Base-by-base conservation (phyloP, 345 rosid genomes). In the Mercurialis annua region DNA sequence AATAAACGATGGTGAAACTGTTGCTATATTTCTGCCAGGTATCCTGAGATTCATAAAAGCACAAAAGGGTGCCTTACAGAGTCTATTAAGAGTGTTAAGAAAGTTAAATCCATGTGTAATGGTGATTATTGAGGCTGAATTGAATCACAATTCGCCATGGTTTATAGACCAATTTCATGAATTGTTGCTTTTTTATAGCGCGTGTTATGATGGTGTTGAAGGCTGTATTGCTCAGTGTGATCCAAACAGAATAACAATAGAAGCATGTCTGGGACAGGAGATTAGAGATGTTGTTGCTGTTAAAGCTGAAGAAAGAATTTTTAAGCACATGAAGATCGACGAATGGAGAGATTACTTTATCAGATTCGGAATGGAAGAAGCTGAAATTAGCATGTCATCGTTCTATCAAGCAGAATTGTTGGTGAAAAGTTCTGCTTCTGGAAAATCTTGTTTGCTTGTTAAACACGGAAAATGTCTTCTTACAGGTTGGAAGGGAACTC, bases 151-250 rank as follows among this genome's bases (percentile, higher is more conserved):
- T 60, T 80, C 87, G 10, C 82, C 85, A 0, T 29, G 43, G 26
- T 82, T 82, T 29, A 79, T 70, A 49, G 62, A 82, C 38, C 81
- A 80, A 17, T 84, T 84, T 59, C 61, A 77, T 34, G 82, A 84
- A 42, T 68, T 62, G 6, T 80, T 86, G 4, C 74, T 82, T 76
- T 81, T 5, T 66, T 40, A 18, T 0, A 68, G 75, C 24, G 67
- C 82, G 2, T 50, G 23, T 50, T 78, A 66, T 10, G 84, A 78
- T 46, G 57, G 78, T 44, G n/a, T 54, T 20, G 65, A 65, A 5
- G 68, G 3, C 17, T 77, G 77, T 17, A 63, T 59, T 57, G 26
- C 59, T 8, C 26, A 59, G 36, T 18, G 20, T 27, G 48, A 64
- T 54, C 27, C 48, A 17, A 4, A 33, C 15, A 24, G 71, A 65